Percentiles rank a stretch among this genome's conserved stretches.
Conservation (phyloP, 2,329 filamentous ascomycete species). For the Cercospora zeae-maydis region DNA sequence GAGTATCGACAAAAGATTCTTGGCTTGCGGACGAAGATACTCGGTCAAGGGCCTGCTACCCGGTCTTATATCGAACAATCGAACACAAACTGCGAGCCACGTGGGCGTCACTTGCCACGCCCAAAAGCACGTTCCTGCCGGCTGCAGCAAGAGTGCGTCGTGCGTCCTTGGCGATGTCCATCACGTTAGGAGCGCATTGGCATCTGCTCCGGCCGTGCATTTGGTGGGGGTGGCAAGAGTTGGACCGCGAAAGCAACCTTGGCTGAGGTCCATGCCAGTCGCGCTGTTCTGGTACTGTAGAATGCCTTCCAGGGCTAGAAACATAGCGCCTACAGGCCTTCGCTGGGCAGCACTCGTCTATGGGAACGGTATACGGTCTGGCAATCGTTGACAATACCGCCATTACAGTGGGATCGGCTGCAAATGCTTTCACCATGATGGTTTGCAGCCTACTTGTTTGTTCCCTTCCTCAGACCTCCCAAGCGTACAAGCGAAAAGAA, state of each 20-base stretch:
- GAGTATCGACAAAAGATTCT: not conserved
- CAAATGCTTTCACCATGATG: not conserved
- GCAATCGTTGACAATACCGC: not conserved
- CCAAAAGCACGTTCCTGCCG: constrained; percentile 10
- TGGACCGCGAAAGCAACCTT: not conserved
- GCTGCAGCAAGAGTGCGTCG: constrained; percentile 2
- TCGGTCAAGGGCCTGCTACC: constrained; percentile 1
- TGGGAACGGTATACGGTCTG: not conserved
- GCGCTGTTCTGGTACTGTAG: not conserved
- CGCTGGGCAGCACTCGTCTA: not conserved
- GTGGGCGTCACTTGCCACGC: constrained; percentile 3
- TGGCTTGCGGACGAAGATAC: not conserved
- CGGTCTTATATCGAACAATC: constrained; percentile 1
- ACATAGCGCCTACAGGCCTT: not conserved
- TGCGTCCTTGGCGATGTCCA: constrained; percentile 12
- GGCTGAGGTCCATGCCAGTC: not conserved
- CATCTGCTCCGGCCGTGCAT: not conserved
- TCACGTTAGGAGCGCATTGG: constrained; percentile 6
- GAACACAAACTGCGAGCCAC: not conserved
- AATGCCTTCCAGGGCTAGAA: not conserved
- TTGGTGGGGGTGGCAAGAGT: constrained; percentile 5
- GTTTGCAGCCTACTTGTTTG: not conserved
- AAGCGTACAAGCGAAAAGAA: not conserved
- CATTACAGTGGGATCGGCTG: not conserved
- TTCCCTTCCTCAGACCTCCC: not conserved